Evolutionary conservation across 352 stramenopile genomes (phyloP).

Genomic region (Phytophthora pluvialis): DNA sequence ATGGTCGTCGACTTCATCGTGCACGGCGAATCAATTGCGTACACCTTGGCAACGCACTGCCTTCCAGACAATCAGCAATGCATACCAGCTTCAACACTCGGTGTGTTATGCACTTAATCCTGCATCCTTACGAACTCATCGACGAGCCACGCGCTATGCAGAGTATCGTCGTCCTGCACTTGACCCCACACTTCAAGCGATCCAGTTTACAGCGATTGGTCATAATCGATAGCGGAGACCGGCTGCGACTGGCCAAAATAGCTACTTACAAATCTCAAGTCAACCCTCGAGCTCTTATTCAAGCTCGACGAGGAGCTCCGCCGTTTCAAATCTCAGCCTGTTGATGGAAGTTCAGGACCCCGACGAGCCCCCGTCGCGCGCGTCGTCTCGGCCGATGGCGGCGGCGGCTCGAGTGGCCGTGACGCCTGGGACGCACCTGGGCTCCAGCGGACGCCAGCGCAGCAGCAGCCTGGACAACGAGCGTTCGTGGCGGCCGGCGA

Average conservation of each 20-base stretch:
- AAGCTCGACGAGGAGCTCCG: constrained; percentile 3
- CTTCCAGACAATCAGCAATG: too few species aligned
- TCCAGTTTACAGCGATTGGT: constrained; percentile 2
- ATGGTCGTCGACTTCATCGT: too few species aligned
- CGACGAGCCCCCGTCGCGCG: constrained; percentile 16
- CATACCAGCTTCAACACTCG: too few species aligned
- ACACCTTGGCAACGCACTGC: too few species aligned
- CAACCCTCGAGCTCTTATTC: constrained; percentile 18
- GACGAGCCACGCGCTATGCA: too few species aligned
- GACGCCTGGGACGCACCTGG: not conserved
- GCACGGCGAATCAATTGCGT: too few species aligned
- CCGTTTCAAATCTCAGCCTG: constrained; percentile 35
- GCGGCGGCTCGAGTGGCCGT: not conserved
- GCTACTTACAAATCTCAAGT: constrained; percentile 4
- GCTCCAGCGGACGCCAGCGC: constrained; percentile 17
- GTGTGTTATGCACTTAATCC: too few species aligned
- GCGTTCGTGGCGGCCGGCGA: constrained; percentile 41
- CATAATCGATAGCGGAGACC: not conserved
- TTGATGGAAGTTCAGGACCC: constrained; percentile 36
- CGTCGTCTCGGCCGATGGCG: constrained; percentile 20
- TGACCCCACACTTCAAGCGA: too few species aligned
- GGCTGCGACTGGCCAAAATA: constrained; percentile 13
- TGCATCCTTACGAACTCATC: too few species aligned
- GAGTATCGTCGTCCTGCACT: too few species aligned
- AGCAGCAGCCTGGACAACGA: constrained; percentile 41